phyloP scores from a whole-genome alignment of 345 rosid genomes.

The Diplotaxis tenuifolia region DNA sequence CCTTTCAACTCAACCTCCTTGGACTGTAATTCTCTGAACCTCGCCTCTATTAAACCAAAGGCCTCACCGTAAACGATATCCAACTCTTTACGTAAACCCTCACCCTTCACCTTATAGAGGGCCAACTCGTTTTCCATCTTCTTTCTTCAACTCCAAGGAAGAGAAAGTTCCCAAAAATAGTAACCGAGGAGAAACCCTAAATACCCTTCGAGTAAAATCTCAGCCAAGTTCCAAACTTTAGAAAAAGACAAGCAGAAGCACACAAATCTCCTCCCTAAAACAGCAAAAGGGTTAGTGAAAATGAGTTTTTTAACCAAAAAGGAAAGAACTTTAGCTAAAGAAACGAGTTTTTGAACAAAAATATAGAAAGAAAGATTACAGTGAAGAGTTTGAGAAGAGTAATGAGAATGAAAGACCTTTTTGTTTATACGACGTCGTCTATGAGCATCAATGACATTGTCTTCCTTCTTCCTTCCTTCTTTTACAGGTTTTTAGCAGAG shows the following conservation, averaged over 20 bases:
- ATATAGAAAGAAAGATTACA: neutral
- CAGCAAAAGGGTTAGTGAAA: neutral
- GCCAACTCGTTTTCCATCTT: constrained; percentile 15
- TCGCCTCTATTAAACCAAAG: neutral
- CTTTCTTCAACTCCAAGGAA: constrained; percentile 29
- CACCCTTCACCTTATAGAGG: constrained; percentile 13
- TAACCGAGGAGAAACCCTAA: neutral
- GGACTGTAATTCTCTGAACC: neutral
- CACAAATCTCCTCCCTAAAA: constrained; percentile 12
- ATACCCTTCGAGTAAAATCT: no score
- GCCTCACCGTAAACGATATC: neutral
- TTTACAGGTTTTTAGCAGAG: neutral
- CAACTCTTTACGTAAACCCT: constrained; percentile 4
- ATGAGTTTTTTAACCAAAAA: no score
- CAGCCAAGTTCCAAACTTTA: neutral
- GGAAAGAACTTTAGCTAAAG: neutral
- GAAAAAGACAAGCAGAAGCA: neutral
- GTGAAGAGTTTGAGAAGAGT: neutral
- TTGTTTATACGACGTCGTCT: neutral
- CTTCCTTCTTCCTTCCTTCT: neutral
- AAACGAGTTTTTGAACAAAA: neutral
- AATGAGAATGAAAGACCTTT: neutral
- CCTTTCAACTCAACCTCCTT: constrained; percentile 18
- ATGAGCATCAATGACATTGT: neutral
- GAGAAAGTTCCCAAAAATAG: neutral